Evolutionary conservation across 495 filamentous ascomycete species (phyloP), one percentile per base, ranked within the genome.

Genomic region (Xylaria cubensis): DNA sequence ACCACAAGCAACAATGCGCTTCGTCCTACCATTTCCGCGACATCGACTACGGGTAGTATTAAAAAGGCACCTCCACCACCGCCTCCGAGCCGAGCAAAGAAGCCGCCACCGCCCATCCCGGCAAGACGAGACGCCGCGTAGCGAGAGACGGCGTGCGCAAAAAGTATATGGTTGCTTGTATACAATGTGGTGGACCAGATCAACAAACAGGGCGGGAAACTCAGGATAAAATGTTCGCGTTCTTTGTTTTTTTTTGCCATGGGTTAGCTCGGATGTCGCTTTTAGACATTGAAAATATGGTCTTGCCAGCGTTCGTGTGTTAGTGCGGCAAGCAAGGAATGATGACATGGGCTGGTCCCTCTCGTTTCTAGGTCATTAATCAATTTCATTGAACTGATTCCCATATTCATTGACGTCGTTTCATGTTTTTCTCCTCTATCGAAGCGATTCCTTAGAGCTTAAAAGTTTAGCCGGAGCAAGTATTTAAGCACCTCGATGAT

Each of bases 21-120:
- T 80, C 84, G 70, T 84, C 84, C 36, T 85, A 82, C 39, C 55
- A 85, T 70, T 86, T 85, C 72, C 71, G 79, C 19, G 75, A 21
- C 69, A 12, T 61, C 29, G 17, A 17, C 58, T 17, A 79, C 72
- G 8, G 70, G 72, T 4, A 75, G 80, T 24, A 64, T 76, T 32
- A 92, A 92, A 83, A 94, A 93, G 80, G 89, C 87, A 10, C 91
- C 93, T 46, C 93, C 93, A 8, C 93, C 93, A 46, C 93, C 93
- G 29, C 93, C 93, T 15, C 93, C 93, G n/a, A 91, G 90, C 70
- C 84, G 92, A 73, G 82, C 89, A 15, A 95, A 92, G 88, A 97
- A 93, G 83, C 88, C 93, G 50, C 84, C 92, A 10, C 92, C 92
- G 62, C 93, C 92, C 17, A 75, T 87, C 29, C 85, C 85, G 2